Percentiles rank a stretch among this genome's conserved stretches.
Conservation (phyloP, 306 rosid species). For the Cucurbita ficifolia region DNA sequence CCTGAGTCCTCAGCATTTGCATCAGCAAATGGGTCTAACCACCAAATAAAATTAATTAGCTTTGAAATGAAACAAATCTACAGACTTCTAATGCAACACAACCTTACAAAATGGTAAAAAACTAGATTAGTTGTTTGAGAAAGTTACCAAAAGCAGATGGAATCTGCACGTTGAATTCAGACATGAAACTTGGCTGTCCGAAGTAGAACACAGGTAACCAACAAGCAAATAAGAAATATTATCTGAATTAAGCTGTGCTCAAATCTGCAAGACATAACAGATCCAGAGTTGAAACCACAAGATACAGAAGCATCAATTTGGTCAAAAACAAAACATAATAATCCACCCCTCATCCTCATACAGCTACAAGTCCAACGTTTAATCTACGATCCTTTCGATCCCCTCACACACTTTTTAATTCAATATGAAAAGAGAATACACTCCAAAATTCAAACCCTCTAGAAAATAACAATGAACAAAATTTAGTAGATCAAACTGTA, state of each 20-base stretch:
- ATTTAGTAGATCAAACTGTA: not conserved
- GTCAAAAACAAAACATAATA: too few species aligned
- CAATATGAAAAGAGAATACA: not conserved
- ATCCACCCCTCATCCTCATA: not conserved
- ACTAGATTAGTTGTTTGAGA: not conserved
- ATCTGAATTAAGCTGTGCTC: not conserved
- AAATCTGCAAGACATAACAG: not conserved
- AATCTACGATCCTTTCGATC: not conserved
- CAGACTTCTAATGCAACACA: not conserved
- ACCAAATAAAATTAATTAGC: not conserved
- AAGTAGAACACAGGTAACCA: constrained; percentile 17
- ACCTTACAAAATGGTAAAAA: not conserved
- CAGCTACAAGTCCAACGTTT: not conserved
- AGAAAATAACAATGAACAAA: not conserved
- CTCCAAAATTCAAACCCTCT: not conserved
- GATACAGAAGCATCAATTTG: not conserved
- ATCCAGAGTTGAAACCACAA: not conserved
- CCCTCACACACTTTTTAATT: not conserved
- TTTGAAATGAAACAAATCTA: not conserved
- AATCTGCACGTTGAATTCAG: constrained; percentile 29
- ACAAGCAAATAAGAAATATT: constrained; percentile 8
- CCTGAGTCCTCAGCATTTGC: constrained; percentile 44
- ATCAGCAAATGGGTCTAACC: constrained; percentile 39
- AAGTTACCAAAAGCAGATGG: constrained; percentile 32
- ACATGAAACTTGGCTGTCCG: constrained; percentile 35